phyloP scores from a whole-genome alignment of 768 basidiomycete species.

The Termitomyces sp. region DNA sequence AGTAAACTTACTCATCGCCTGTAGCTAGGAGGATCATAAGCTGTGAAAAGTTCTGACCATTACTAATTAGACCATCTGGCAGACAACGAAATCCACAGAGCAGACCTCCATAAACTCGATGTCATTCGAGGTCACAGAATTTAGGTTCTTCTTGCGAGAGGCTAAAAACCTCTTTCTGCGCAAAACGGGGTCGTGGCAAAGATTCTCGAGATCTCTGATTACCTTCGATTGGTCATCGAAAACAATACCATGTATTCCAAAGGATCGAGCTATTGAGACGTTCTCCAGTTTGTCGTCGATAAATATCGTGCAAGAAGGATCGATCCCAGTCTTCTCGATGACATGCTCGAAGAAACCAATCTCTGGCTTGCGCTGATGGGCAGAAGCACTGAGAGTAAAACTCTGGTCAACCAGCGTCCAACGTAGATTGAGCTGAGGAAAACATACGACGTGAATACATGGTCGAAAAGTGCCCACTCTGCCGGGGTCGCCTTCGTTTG shows the following conservation, averaged over 20 bases:
- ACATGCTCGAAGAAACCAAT: not conserved
- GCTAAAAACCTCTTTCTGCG: not conserved
- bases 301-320: not conserved
- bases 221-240: not conserved
- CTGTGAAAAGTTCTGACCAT: no score
- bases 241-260: not conserved
- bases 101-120: not conserved
- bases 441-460: constrained; percentile 1
- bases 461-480: not conserved
- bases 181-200: not conserved
- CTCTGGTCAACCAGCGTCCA: not conserved
- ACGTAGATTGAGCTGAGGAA: not conserved
- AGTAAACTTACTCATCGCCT: no score
- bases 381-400: not conserved
- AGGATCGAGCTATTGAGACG: not conserved
- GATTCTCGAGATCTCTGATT: not conserved
- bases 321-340: not conserved
- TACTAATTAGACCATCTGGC: no score
- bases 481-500: not conserved
- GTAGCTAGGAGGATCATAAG: no score
- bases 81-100: no score
- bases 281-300: constrained; percentile 1
- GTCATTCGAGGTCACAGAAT: not conserved
- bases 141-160: not conserved
- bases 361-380: not conserved